These are phyloP conservation scores for Boletus rufocinnamomeus DNA, from an alignment of 768 basidiomycete species.

Conservation along the genomic window DNA sequence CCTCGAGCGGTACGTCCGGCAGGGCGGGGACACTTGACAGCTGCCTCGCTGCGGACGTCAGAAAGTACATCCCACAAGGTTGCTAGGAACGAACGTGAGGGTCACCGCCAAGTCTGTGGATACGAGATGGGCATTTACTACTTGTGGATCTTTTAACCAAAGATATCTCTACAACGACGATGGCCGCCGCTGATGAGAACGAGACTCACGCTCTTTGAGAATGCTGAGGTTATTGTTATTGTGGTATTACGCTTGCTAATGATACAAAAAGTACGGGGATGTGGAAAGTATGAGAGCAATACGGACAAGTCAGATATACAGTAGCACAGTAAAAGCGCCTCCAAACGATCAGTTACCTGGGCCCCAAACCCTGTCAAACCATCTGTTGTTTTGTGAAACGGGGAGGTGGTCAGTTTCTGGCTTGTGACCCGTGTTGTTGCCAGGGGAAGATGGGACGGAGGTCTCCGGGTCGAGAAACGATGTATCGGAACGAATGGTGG, in stretches of 20 bases:
- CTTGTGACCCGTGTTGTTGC: constrained; percentile 16
- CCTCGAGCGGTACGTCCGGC: constrained; percentile 60
- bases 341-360: constrained; percentile 12
- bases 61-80: constrained; percentile 70
- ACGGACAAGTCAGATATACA: constrained; percentile 21
- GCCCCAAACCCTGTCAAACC: constrained; percentile 33
- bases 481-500: constrained; percentile 36
- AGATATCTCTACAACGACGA: constrained; percentile 8
- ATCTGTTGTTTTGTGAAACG: constrained; percentile 20
- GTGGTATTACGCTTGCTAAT: constrained; percentile 34
- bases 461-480: constrained; percentile 30
- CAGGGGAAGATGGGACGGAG: constrained; percentile 16
- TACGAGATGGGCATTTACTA: background rate
- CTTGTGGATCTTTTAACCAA: background rate
- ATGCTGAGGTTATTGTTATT: constrained; percentile 5
- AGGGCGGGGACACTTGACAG: constrained; percentile 71
- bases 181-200: constrained; percentile 15
- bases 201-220: constrained; percentile 6
- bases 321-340: constrained; percentile 13
- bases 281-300: constrained; percentile 13
- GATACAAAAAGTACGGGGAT: constrained; percentile 33
- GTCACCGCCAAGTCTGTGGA: background rate
- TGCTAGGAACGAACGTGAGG: background rate
- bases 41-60: constrained; percentile 74
- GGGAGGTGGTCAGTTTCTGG: constrained; percentile 18